Percentiles rank a stretch among this genome's conserved stretches.
Evolutionary conservation across 2,329 filamentous ascomycete species (phyloP).

Genomic region (Colletotrichum euphorbiae): DNA sequence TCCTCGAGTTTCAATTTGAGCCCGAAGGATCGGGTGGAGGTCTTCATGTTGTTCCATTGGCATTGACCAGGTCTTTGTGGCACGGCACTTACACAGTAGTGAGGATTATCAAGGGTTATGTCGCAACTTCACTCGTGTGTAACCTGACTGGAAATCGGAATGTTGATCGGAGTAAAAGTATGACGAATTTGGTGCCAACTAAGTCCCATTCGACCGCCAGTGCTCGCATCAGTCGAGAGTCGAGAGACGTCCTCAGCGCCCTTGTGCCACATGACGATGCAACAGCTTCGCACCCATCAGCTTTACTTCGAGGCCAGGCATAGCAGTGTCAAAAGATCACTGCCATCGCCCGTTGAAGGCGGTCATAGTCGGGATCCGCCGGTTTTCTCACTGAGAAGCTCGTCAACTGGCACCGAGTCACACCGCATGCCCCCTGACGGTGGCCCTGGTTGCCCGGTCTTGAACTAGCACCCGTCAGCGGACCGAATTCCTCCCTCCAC

Average conservation of each 20-base stretch:
- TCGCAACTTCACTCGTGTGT: too few relatives aligned
- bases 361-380: conserved; percentile 11
- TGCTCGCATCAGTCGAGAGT: too few relatives aligned
- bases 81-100: too few relatives aligned
- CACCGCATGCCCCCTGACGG: conserved; percentile 21
- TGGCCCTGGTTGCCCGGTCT: conserved; percentile 9
- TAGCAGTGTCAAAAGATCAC: neutral
- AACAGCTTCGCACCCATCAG: too few relatives aligned
- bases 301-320: too few relatives aligned
- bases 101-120: too few relatives aligned
- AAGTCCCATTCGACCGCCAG: too few relatives aligned
- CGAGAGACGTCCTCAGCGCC: too few relatives aligned
- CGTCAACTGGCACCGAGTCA: conserved; percentile 9
- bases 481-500: conserved; percentile 12
- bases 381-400: conserved; percentile 5
- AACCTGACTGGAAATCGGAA: too few relatives aligned
- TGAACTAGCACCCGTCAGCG: conserved; percentile 23
- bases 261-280: too few relatives aligned
- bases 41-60: conserved; percentile 13
- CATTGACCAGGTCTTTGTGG: neutral
- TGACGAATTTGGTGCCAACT: too few relatives aligned
- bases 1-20: conserved; percentile 30
- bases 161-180: too few relatives aligned
- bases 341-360: conserved; percentile 9
- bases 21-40: conserved; percentile 22